Conservation (phyloP, 2,329 filamentous ascomycete genomes). For the Diaporthe sp. region DNA sequence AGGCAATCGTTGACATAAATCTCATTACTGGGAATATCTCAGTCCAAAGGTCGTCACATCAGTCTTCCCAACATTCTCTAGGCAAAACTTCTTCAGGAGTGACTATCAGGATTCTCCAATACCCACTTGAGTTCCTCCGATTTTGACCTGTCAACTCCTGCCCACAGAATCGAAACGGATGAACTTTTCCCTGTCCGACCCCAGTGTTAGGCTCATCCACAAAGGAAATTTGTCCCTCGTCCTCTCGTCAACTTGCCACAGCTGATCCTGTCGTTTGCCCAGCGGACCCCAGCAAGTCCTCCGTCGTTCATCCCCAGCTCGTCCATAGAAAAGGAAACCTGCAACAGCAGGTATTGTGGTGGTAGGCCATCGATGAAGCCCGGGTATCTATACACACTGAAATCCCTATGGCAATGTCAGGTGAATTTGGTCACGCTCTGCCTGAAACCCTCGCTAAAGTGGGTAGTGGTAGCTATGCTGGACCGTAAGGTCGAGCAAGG, state of each 20-base stretch:
- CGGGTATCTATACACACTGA: conserved; percentile 21
- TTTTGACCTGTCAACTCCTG: conserved; percentile 1
- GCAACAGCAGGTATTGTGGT: conserved; percentile 12
- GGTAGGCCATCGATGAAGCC: conserved; percentile 16
- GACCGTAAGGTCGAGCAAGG: neutral
- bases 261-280: neutral
- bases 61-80: neutral
- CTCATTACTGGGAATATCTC: neutral
- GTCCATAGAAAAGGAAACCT: neutral
- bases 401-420: neutral
- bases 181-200: conserved; percentile 13
- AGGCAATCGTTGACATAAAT: neutral
- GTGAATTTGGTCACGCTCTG: neutral
- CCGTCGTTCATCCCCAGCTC: neutral
- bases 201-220: neutral
- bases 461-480: neutral
- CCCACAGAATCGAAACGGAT: neutral
- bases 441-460: neutral
- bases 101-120: neutral
- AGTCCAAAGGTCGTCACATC: neutral
- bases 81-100: neutral
- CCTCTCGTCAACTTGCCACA: neutral
- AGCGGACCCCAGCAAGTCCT: neutral
- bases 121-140: neutral
- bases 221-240: neutral